phyloP scores from a whole-genome alignment of 2,329 filamentous ascomycete species.

The Saccharata proteae region DNA sequence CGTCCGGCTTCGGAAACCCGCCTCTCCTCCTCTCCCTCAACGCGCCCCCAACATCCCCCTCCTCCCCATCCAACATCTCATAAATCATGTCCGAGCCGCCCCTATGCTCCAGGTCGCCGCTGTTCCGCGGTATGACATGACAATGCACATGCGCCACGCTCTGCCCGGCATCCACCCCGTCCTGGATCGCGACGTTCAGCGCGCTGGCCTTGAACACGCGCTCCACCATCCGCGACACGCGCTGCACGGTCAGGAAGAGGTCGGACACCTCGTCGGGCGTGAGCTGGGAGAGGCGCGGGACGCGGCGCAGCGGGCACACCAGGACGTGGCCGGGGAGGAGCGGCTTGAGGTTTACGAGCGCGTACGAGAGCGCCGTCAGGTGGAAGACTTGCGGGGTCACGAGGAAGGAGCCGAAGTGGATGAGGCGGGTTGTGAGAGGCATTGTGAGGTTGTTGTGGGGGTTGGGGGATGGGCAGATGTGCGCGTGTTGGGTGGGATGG shows the following conservation, averaged over 20 bases:
- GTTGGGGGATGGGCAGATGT: conserved; percentile 1
- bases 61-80: conserved; percentile 67
- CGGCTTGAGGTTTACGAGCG: conserved; percentile 90
- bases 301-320: conserved; percentile 60
- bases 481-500: background rate
- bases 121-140: conserved; percentile 69
- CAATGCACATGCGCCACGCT: conserved; percentile 89
- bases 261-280: conserved; percentile 62
- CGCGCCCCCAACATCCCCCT: conserved; percentile 67
- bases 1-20: conserved; percentile 60
- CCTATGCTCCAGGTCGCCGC: conserved; percentile 44
- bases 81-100: conserved; percentile 66
- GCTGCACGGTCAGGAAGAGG: conserved; percentile 77
- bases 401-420: conserved; percentile 65
- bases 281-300: conserved; percentile 66
- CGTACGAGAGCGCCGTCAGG: conserved; percentile 65
- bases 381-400: conserved; percentile 84
- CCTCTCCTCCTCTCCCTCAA: conserved; percentile 44
- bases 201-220: conserved; percentile 52
- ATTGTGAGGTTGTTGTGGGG: conserved; percentile 14
- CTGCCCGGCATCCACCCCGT: conserved; percentile 81
- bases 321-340: conserved; percentile 88
- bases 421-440: conserved; percentile 14
- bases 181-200: conserved; percentile 92
- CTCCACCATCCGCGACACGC: conserved; percentile 64